These are phyloP conservation scores for Geoglossum glabrum DNA, from an alignment of 495 filamentous ascomycete genomes.

Conservation along the genomic window DNA sequence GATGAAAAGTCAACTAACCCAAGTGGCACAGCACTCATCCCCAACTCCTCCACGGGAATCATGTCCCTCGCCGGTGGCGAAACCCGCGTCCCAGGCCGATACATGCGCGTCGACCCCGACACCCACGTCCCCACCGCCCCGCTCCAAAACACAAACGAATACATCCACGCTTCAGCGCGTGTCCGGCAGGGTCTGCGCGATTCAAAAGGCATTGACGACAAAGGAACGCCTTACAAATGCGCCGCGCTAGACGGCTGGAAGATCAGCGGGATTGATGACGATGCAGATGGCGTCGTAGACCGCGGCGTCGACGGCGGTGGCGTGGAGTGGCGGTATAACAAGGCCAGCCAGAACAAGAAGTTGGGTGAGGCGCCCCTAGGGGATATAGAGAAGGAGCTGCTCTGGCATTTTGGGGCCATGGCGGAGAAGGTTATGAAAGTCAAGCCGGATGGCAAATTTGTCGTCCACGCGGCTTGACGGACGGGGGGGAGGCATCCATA, in stretches of 20 bases:
- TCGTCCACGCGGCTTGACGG: too few species aligned
- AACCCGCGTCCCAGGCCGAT: neutral
- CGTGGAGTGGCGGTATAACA: neutral
- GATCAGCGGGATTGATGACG: neutral
- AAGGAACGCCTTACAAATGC: conserved; percentile 1
- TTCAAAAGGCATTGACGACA: conserved; percentile 2
- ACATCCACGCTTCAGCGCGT: conserved; percentile 3
- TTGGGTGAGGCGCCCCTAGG: neutral
- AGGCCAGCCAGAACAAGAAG: neutral
- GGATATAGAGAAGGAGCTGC: neutral
- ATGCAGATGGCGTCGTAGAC: neutral
- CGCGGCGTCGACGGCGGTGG: neutral
- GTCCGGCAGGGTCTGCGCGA: conserved; percentile 3
- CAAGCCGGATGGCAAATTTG: too few species aligned
- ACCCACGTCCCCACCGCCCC: too few species aligned
- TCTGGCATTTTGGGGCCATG: neutral
- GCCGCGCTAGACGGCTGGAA: conserved; percentile 4
- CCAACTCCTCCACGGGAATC: neutral
- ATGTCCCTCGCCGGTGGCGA: neutral
- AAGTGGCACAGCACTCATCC: too few species aligned
- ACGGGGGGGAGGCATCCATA: too few species aligned
- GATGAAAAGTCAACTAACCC: too few species aligned
- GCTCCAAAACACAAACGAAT: conserved; percentile 6
- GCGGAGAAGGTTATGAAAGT: neutral
- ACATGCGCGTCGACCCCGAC: neutral